A percentile compares a stretch with the other conserved stretches of the same genome.
phyloP scores from a whole-genome alignment of 1,284 basidiomycete species.

The Coniophora puteana region DNA sequence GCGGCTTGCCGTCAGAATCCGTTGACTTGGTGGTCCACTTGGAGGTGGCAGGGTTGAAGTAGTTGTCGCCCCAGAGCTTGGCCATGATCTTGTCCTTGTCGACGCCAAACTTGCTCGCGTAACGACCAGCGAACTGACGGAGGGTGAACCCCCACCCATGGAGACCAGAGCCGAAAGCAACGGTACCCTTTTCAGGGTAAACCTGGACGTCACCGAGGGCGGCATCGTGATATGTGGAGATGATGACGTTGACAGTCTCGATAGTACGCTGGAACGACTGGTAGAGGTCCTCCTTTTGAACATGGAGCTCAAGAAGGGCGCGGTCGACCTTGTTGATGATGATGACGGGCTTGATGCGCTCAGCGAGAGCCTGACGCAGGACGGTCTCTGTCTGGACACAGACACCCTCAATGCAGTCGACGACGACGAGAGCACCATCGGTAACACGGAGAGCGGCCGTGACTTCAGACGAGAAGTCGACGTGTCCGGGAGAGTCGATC shows the following conservation, averaged over 20 bases:
- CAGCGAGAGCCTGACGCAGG: slow-evolving; percentile 74
- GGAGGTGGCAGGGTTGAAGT: slow-evolving; percentile 82
- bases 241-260: slow-evolving; percentile 82
- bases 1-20: slow-evolving; percentile 63
- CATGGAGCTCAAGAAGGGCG: slow-evolving; percentile 79
- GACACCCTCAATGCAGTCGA: slow-evolving; percentile 78
- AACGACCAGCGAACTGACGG: slow-evolving; percentile 74
- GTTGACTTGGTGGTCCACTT: slow-evolving; percentile 72
- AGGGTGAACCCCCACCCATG: slow-evolving; percentile 87
- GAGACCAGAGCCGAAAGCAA: slow-evolving; percentile 82
- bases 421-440: slow-evolving; percentile 76
- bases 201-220: slow-evolving; percentile 79
- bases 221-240: slow-evolving; percentile 76
- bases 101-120: slow-evolving; percentile 85
- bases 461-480: slow-evolving; percentile 84
- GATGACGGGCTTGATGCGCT: slow-evolving; percentile 84
- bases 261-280: slow-evolving; percentile 80
- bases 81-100: slow-evolving; percentile 81
- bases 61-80: slow-evolving; percentile 86
- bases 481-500: slow-evolving; percentile 84
- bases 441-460: slow-evolving; percentile 84
- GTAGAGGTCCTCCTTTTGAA: slow-evolving; percentile 79
- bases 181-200: slow-evolving; percentile 80
- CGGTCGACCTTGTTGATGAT: slow-evolving; percentile 89
- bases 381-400: slow-evolving; percentile 74